A percentile compares a stretch with the other conserved stretches of the same genome.
Conservation (phyloP, 2,329 filamentous ascomycete genomes). For the Trichoderma citrinoviride region DNA sequence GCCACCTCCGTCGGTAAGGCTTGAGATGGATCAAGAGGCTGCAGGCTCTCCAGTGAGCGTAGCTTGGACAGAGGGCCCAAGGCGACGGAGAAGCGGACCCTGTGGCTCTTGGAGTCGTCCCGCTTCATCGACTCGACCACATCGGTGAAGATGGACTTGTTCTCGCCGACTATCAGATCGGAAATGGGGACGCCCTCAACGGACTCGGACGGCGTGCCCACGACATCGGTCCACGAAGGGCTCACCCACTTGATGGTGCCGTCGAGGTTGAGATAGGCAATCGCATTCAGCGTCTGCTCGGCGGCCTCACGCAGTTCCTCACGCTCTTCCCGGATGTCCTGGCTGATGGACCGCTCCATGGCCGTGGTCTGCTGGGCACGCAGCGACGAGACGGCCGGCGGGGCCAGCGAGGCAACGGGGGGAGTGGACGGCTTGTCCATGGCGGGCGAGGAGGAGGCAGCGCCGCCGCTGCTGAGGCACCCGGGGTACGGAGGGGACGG, state of each 20-base stretch:
- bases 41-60: conserved; percentile 44
- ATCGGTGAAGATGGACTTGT: conserved; percentile 76
- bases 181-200: conserved; percentile 76
- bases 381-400: conserved; percentile 53
- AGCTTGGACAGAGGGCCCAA: conserved; percentile 69
- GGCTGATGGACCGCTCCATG: conserved; percentile 70
- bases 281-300: conserved; percentile 94
- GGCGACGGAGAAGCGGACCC: conserved; percentile 75
- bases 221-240: conserved; percentile 90
- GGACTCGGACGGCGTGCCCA: conserved; percentile 71
- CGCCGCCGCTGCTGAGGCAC: conserved; percentile 16
- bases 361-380: conserved; percentile 47
- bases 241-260: conserved; percentile 94
- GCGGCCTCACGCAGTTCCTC: conserved; percentile 93
- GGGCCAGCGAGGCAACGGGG: conserved; percentile 41
- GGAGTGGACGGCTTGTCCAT: conserved; percentile 45
- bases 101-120: conserved; percentile 89
- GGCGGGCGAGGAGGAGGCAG: conserved; percentile 26
- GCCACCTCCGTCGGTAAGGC: conserved; percentile 48
- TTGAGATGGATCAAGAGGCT: conserved; percentile 40
- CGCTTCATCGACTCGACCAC: conserved; percentile 85
- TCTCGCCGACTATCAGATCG: conserved; percentile 73
- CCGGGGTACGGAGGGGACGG: conserved; percentile 14
- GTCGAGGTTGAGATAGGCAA: conserved; percentile 89
- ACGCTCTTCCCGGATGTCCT: conserved; percentile 88